Conservation (phyloP, 2,329 filamentous ascomycete genomes). For the Plectosphaerella sp. region DNA sequence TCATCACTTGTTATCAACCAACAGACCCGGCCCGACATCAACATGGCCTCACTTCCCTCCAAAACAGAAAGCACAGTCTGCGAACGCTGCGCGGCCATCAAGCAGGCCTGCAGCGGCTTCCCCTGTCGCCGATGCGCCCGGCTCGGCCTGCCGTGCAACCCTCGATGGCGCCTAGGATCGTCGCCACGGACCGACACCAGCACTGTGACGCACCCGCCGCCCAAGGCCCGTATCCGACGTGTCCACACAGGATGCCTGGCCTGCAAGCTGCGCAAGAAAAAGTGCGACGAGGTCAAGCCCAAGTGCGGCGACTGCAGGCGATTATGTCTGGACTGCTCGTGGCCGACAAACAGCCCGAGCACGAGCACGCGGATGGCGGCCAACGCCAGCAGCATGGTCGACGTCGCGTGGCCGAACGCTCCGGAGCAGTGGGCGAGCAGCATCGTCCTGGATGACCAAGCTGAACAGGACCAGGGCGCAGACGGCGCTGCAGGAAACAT, state of each 20-base stretch:
- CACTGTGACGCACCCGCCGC: constrained; percentile 1
- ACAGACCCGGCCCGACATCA: neutral
- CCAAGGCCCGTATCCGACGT: constrained; percentile 26
- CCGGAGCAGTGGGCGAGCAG: neutral
- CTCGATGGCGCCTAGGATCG: constrained; percentile 13
- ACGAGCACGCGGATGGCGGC: neutral
- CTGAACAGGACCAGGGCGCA: neutral
- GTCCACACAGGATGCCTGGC: constrained; percentile 18
- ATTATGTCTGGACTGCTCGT: neutral
- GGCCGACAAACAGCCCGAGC: neutral
- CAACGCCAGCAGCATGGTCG: neutral
- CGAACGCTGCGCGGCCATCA: constrained; percentile 29
- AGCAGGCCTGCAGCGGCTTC: constrained; percentile 28
- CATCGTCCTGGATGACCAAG: neutral
- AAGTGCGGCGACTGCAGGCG: neutral
- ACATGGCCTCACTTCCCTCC: neutral
- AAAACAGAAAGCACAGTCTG: constrained; percentile 16
- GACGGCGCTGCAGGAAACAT: neutral
- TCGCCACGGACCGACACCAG: neutral
- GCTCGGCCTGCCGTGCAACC: constrained; percentile 24
- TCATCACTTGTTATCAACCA: neutral
- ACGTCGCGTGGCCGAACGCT: neutral
- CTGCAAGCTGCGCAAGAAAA: neutral
- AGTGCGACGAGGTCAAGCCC: neutral
- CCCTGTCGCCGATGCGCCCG: constrained; percentile 27